phyloP scores from a whole-genome alignment of 257 asterid species.

The Solanum chaucha region DNA sequence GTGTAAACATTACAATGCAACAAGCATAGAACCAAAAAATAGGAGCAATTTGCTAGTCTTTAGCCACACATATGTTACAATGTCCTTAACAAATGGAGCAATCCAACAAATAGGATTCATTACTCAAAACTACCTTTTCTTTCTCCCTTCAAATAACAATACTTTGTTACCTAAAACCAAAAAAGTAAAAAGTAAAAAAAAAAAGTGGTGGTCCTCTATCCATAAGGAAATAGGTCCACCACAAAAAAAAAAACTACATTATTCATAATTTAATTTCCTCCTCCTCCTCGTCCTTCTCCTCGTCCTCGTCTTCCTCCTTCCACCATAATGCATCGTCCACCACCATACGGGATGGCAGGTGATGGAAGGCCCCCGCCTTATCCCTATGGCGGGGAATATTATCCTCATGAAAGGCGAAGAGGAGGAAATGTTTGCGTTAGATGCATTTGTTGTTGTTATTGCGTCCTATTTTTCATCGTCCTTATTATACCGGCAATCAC shows the following conservation, averaged over 20 bases:
- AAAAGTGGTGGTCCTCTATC: neutral
- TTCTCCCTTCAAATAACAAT: neutral
- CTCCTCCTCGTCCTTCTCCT: neutral
- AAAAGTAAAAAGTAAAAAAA: neutral
- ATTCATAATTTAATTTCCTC: neutral
- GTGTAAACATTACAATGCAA: neutral
- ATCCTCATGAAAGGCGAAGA: neutral
- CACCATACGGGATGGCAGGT: constrained; percentile 23
- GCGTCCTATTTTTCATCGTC: constrained; percentile 26
- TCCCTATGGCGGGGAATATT: constrained; percentile 12
- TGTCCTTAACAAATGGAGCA: neutral
- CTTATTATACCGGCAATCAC: neutral
- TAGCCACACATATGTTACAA: constrained; percentile 4
- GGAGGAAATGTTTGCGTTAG: constrained; percentile 5
- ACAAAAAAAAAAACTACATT: neutral
- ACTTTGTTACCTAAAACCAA: neutral
- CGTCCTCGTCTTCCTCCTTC: neutral
- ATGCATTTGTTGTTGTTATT: constrained; percentile 41
- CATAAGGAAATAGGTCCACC: neutral
- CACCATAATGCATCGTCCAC: constrained; percentile 1
- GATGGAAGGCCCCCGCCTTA: constrained; percentile 7
- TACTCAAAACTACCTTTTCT: neutral
- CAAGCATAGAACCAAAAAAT: neutral
- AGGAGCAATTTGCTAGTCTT: neutral
- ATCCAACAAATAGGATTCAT: neutral